Conservation (phyloP, 2,329 filamentous ascomycete genomes). For the Aphanocladium album region DNA sequence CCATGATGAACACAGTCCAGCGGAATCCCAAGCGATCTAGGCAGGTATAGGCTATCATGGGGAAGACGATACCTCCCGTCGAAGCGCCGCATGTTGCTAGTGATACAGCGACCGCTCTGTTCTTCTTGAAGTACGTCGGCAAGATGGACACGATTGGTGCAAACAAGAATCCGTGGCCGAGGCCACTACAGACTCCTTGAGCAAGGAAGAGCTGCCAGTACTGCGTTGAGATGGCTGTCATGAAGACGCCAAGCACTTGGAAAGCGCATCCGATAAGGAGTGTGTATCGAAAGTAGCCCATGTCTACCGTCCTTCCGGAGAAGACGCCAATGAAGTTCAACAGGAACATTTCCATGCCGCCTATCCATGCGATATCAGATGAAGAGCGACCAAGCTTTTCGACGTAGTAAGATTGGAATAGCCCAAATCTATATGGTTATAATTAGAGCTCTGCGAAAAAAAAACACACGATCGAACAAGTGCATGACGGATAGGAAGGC, state of each 20-base stretch:
- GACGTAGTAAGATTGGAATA: conserved; percentile 36
- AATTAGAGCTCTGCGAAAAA: no score
- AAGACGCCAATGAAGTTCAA: conserved; percentile 36
- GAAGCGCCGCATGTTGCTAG: conserved; percentile 55
- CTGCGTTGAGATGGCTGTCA: conserved; percentile 31
- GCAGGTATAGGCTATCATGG: conserved; percentile 50
- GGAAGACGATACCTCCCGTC: conserved; percentile 60
- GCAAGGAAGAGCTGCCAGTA: conserved; percentile 47
- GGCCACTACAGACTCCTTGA: conserved; percentile 52
- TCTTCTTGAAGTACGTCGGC: conserved; percentile 56
- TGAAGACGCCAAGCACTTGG: conserved; percentile 41
- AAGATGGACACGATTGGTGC: conserved; percentile 49
- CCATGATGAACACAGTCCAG: conserved; percentile 60
- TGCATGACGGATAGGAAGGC: no score
- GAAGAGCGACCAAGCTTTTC: conserved; percentile 28
- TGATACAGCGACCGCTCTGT: conserved; percentile 55
- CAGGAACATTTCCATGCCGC: conserved; percentile 41
- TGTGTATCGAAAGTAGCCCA: conserved; percentile 32
- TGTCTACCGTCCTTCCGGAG: conserved; percentile 37
- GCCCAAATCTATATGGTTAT: conserved; percentile 27
- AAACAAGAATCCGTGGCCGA: conserved; percentile 52
- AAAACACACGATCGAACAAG: no score
- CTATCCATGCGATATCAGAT: conserved; percentile 44
- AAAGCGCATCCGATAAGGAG: conserved; percentile 34
- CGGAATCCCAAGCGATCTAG: conserved; percentile 56